Conservation (phyloP, 2,329 filamentous ascomycete species). For the Didymella pinodella region DNA sequence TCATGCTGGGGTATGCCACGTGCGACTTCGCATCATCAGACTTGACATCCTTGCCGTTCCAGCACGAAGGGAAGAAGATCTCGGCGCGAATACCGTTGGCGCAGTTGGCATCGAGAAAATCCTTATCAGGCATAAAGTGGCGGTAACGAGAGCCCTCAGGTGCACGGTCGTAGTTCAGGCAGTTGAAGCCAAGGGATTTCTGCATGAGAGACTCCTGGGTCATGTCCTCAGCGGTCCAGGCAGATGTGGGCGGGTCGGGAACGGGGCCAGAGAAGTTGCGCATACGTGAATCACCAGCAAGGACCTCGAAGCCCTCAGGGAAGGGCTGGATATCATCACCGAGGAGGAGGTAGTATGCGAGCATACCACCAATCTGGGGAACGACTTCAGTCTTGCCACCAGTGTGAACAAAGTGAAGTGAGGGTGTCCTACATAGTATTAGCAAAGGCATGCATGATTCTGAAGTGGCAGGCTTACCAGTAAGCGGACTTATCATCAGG, state of each 20-base stretch:
- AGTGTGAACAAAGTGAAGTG: constrained; percentile 71
- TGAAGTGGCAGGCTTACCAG: constrained; percentile 33
- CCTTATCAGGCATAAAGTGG: constrained; percentile 82
- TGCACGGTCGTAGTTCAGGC: constrained; percentile 75
- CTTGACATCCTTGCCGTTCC: constrained; percentile 68
- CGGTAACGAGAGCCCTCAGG: constrained; percentile 80
- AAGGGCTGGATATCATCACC: constrained; percentile 74
- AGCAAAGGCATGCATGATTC: not conserved
- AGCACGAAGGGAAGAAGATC: constrained; percentile 78
- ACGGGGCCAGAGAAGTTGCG: constrained; percentile 65
- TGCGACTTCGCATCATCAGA: constrained; percentile 70
- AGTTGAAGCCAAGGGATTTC: constrained; percentile 93
- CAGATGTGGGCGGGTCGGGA: constrained; percentile 72
- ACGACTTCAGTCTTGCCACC: constrained; percentile 72
- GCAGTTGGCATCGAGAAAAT: constrained; percentile 81
- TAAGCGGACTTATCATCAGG: constrained; percentile 53
- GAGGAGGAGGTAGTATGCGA: constrained; percentile 80
- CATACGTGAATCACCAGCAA: constrained; percentile 69
- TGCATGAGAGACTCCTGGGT: constrained; percentile 76
- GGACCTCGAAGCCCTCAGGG: constrained; percentile 74
- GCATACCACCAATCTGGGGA: constrained; percentile 60
- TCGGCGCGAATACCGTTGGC: constrained; percentile 77
- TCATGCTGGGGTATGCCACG: constrained; percentile 67
- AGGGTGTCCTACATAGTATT: constrained; percentile 59
- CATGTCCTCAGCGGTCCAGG: constrained; percentile 69